Evolutionary conservation across 2,329 filamentous ascomycete genomes (phyloP).

Genomic region (Xylariaceae sp.): DNA sequence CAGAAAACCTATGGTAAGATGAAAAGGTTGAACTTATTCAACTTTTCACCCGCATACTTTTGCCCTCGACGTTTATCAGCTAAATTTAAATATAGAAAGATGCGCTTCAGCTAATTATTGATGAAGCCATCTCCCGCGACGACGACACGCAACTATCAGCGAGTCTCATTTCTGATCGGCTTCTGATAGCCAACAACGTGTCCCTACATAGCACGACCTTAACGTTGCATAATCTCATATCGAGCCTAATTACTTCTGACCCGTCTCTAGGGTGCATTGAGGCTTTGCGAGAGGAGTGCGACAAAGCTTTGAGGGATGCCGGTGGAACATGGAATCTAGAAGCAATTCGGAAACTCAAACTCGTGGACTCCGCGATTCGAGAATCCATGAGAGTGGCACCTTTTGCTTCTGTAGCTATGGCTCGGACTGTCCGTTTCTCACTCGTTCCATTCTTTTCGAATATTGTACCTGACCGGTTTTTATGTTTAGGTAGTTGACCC

Average conservation of each 20-base stretch:
- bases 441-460: neutral
- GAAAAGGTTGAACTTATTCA: too few relatives aligned
- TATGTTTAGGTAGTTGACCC: constrained; percentile 2
- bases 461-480: neutral
- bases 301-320: neutral
- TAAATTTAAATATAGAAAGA: constrained; percentile 6
- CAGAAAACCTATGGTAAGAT: neutral
- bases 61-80: neutral
- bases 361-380: constrained; percentile 11
- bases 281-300: constrained; percentile 7
- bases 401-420: constrained; percentile 2
- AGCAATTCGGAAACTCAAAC: constrained; percentile 5
- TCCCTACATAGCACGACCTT: constrained; percentile 2
- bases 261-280: constrained; percentile 12
- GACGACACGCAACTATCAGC: constrained; percentile 3
- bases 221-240: constrained; percentile 2
- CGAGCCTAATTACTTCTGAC: constrained; percentile 6
- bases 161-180: constrained; percentile 3
- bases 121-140: constrained; percentile 2
- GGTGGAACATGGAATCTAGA: constrained; percentile 5
- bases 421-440: constrained; percentile 4
- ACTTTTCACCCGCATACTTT: too few relatives aligned
- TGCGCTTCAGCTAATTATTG: constrained; percentile 10
- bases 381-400: constrained; percentile 10
- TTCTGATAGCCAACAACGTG: constrained; percentile 14